Evolutionary conservation across 2,329 filamentous ascomycete genomes (phyloP), one percentile per base, ranked within the genome.

Genomic region (Xylaria sp.): DNA sequence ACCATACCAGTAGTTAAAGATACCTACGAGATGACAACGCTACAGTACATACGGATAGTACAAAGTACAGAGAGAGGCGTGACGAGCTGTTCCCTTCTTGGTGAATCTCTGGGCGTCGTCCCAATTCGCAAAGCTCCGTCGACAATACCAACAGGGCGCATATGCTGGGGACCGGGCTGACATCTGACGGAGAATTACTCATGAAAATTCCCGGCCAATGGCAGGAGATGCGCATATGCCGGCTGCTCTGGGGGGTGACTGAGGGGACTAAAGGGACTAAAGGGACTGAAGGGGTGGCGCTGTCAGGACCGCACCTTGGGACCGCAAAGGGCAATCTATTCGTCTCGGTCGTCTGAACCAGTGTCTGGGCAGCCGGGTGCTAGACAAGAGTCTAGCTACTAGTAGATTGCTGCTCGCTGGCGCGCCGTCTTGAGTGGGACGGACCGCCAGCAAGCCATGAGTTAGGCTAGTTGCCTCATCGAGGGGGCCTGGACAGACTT

Each of bases 201-300:
- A 51, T 51, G 59, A 62, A 66, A 74, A 70, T 72, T 73, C 59
- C 75, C 73, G 68, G 71, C 74, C 75, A 76, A 76, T 76, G 45
- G 61, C 17, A 64, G 30, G 51, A 12, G 56, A 6, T 61, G 30
- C 62, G 69, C 39, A 64, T 62, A 54, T 70, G 59, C 63, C 66
- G 72, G 70, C 66, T 72, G 65, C 50, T 65, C 42, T 63, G 61
- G 30, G 34, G n/a, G n/a, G n/a, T n/a, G n/a, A n/a, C n/a, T n/a
- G n/a, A n/a, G n/a, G n/a, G 51, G 30, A 27, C 24, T 27, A 4
- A n/a, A n/a, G 34, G 11, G 19, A 51, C 24, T 3, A 30, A 5
- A 9, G 21, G 48, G 48, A 8, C 5, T 4, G 9, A 19, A 27
- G 30, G 11, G 30, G 51, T 8, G 17, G 51, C 4, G 42, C 42